A percentile compares a stretch with the other conserved stretches of the same genome.
Evolutionary conservation across 306 rosid genomes (phyloP).

Genomic region (Albizia julibrissin): DNA sequence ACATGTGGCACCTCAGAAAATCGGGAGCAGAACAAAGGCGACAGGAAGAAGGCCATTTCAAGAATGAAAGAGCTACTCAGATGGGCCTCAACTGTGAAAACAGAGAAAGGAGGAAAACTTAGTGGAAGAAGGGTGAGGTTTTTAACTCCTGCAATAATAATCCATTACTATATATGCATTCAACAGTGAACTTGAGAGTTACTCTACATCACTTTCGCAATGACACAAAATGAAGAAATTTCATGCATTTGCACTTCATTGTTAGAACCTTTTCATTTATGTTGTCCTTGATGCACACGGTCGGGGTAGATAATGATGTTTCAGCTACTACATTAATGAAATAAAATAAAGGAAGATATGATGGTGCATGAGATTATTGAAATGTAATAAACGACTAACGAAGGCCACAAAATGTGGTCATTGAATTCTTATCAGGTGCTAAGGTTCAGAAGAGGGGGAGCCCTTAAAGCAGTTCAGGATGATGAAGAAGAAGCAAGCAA

Average conservation of each 20-base stretch:
- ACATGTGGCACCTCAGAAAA: constrained; percentile 37
- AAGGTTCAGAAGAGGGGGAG: constrained; percentile 55
- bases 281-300: neutral
- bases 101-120: constrained; percentile 71
- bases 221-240: neutral
- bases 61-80: constrained; percentile 89
- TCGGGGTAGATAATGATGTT: neutral
- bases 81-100: constrained; percentile 82
- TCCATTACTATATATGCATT: neutral
- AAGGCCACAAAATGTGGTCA: neutral
- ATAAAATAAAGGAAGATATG: neutral
- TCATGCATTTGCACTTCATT: neutral
- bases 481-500: constrained; percentile 54
- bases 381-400: neutral
- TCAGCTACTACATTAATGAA: neutral
- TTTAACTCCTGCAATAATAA: neutral
- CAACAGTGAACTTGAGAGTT: neutral
- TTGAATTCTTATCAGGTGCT: constrained; percentile 50
- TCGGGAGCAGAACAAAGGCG: constrained; percentile 50
- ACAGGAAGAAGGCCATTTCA: constrained; percentile 56
- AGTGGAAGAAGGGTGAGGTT: constrained; percentile 61
- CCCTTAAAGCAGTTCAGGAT: constrained; percentile 51
- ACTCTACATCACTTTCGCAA: neutral
- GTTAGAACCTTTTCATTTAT: neutral
- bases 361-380: constrained; percentile 1